These are phyloP conservation scores for Coniochaeta sp. DNA, from an alignment of 2,329 filamentous ascomycete genomes.

Conservation along the genomic window DNA sequence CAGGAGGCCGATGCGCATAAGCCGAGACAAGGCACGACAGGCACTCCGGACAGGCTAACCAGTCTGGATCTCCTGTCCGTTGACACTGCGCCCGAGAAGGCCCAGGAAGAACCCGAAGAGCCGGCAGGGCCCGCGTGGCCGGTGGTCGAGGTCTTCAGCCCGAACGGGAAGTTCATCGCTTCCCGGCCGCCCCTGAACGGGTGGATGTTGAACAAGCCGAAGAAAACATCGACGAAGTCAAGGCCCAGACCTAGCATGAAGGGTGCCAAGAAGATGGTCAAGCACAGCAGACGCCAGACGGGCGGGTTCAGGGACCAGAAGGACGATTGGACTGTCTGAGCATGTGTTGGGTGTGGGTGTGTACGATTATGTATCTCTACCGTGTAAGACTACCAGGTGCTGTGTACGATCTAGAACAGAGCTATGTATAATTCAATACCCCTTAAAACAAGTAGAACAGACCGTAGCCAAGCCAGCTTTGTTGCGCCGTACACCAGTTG, in stretches of 20 bases:
- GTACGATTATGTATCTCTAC: neutral
- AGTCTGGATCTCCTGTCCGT: slow-evolving; percentile 6
- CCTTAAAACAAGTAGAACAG: too few species aligned
- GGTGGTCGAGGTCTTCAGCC: slow-evolving; percentile 76
- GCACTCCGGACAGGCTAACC: slow-evolving; percentile 8
- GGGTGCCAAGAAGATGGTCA: slow-evolving; percentile 46
- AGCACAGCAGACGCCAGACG: slow-evolving; percentile 16
- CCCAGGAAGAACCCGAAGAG: slow-evolving; percentile 18
- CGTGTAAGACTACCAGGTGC: neutral
- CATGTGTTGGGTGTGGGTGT: neutral
- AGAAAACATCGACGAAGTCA: slow-evolving; percentile 38
- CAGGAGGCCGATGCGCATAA: too few species aligned
- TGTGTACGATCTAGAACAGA: neutral
- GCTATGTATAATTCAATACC: neutral
- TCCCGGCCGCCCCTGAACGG: slow-evolving; percentile 62
- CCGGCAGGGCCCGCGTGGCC: slow-evolving; percentile 47
- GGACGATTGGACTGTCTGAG: neutral
- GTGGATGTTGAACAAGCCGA: slow-evolving; percentile 56
- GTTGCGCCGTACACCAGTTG: neutral
- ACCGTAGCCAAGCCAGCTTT: neutral
- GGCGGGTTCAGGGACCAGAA: neutral
- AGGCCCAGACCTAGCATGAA: slow-evolving; percentile 67
- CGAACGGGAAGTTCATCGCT: slow-evolving; percentile 74
- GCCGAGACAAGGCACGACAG: slow-evolving; percentile 12
- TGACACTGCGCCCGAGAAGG: slow-evolving; percentile 5